Percentiles rank a stretch among this genome's conserved stretches.
Conservation (phyloP, 495 filamentous ascomycete species). For the Cetradonia linearis region DNA sequence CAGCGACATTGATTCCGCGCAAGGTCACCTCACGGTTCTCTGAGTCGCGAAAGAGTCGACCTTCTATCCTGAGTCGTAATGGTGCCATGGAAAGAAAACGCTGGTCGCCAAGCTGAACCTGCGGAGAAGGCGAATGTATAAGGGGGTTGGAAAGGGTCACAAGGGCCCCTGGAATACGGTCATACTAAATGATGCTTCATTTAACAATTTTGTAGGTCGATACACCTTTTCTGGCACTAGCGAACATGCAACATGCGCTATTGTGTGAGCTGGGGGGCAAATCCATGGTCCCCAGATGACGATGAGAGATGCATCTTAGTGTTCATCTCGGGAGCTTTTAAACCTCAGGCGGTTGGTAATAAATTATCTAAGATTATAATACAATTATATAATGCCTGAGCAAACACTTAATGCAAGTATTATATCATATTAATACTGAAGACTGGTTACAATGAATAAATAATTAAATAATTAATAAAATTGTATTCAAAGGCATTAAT, state of each 20-base stretch:
- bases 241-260: background rate
- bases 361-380: too few relatives aligned
- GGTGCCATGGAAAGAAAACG: conserved; percentile 30
- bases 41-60: conserved; percentile 64
- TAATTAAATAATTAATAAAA: too few relatives aligned
- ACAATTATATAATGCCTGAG: too few relatives aligned
- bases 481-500: too few relatives aligned
- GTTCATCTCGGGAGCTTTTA: too few relatives aligned
- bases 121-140: background rate
- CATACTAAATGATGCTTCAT: background rate
- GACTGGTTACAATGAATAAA: too few relatives aligned
- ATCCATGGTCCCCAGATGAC: background rate
- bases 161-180: background rate
- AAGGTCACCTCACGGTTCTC: conserved; percentile 58
- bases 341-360: too few relatives aligned
- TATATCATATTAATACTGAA: too few relatives aligned
- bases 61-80: conserved; percentile 62
- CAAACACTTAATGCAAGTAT: too few relatives aligned
- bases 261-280: background rate
- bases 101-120: background rate
- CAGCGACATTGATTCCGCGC: conserved; percentile 59
- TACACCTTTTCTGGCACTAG: background rate
- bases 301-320: background rate
- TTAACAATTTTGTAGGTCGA: background rate
- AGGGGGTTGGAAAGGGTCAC: background rate